Percentiles rank a stretch among this genome's conserved stretches.
These are phyloP conservation scores for Hirschioporus abietinus DNA, from an alignment of 768 basidiomycete species.

Conservation along the genomic window DNA sequence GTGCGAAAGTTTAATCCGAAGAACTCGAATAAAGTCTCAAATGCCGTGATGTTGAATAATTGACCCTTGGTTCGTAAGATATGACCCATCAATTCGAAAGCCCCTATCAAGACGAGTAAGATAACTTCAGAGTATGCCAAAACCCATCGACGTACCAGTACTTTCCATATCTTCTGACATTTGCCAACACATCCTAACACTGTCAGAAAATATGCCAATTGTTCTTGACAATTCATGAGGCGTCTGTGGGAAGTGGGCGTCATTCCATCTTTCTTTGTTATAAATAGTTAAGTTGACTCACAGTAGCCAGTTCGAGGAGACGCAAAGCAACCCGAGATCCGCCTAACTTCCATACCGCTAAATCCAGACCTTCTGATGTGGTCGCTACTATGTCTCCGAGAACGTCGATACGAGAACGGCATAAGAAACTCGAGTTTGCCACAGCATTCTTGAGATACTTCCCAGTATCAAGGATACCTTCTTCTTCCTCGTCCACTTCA, in stretches of 20 bases:
- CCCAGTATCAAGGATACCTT: neutral
- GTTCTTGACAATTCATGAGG: constrained; percentile 73
- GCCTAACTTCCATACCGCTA: constrained; percentile 76
- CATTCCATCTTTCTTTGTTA: neutral
- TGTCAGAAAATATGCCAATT: constrained; percentile 67
- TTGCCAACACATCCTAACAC: constrained; percentile 81
- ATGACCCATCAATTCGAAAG: constrained; percentile 80
- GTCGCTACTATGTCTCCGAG: constrained; percentile 56
- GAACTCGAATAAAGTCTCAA: constrained; percentile 82
- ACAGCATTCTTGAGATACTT: constrained; percentile 1
- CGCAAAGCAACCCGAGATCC: constrained; percentile 70
- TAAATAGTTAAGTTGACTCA: constrained; percentile 26
- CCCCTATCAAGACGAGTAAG: constrained; percentile 43
- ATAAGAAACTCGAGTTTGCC: neutral
- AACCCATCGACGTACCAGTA: constrained; percentile 48
- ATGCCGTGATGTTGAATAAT: constrained; percentile 73
- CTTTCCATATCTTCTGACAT: constrained; percentile 95
- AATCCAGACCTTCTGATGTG: constrained; percentile 62
- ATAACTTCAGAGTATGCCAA: neutral
- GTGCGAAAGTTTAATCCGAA: constrained; percentile 78
- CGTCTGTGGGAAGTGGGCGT: constrained; percentile 37
- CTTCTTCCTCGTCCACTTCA: neutral
- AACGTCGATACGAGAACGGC: neutral
- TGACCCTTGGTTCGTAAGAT: constrained; percentile 67
- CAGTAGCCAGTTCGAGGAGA: constrained; percentile 72